A percentile compares a stretch with the other conserved stretches of the same genome.
phyloP scores from a whole-genome alignment of 345 rosid species.

The Dipteronia dyeriana region DNA sequence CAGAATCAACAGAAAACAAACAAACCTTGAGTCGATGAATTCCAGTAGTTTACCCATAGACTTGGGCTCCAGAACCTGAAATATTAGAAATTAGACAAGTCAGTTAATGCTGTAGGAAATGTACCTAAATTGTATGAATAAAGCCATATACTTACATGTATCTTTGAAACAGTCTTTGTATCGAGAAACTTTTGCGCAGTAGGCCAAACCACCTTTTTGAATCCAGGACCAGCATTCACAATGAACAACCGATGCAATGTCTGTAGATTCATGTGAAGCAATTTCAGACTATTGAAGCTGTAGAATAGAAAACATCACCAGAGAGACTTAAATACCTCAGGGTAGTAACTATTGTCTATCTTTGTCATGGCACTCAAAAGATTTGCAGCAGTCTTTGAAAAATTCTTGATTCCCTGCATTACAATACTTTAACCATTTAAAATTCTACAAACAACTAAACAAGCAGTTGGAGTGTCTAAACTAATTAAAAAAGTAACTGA shows the following conservation, averaged over 20 bases:
- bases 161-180: constrained; percentile 77
- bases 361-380: constrained; percentile 79
- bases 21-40: constrained; percentile 76
- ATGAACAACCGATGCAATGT: constrained; percentile 86
- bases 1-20: constrained; percentile 20
- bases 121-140: constrained; percentile 20
- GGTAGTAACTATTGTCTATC: constrained; percentile 85
- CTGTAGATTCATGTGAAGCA: constrained; percentile 41
- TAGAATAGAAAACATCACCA: constrained; percentile 6
- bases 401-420: constrained; percentile 88
- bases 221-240: constrained; percentile 95
- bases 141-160: constrained; percentile 53
- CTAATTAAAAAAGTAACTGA: background rate
- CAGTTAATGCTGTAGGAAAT: constrained; percentile 12
- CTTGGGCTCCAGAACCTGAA: constrained; percentile 89
- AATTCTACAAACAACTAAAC: constrained; percentile 13
- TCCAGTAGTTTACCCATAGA: constrained; percentile 71
- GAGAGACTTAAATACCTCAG: constrained; percentile 66
- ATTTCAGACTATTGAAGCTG: constrained; percentile 21
- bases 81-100: constrained; percentile 19
- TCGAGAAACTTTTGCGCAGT: constrained; percentile 96
- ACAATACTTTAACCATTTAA: constrained; percentile 28
- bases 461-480: background rate
- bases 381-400: constrained; percentile 78
- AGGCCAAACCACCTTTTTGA: constrained; percentile 98